Conservation (phyloP, 352 stramenopile species). For the Phytophthora pseudosyringae region DNA sequence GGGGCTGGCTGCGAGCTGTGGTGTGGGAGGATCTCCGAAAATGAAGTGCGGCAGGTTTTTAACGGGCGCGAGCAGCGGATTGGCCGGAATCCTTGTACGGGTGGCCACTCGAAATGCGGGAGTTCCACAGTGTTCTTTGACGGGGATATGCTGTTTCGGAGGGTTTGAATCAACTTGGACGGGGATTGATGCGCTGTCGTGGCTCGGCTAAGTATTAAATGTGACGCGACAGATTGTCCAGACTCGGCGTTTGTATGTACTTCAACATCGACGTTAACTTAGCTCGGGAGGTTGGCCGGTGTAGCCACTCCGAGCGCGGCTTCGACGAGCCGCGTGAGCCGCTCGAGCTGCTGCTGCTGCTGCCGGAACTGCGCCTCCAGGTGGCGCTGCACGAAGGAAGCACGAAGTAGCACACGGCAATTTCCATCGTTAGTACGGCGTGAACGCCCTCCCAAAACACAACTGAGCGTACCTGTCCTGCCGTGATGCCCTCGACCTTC, state of each 20-base stretch:
- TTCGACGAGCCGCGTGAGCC: conserved; percentile 44
- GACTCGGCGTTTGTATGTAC: no score
- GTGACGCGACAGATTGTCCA: background rate
- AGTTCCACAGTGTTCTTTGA: conserved; percentile 6
- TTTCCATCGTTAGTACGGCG: conserved; percentile 1
- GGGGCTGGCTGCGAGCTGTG: conserved; percentile 6
- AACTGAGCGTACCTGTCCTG: conserved; percentile 40
- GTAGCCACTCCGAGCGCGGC: conserved; percentile 14
- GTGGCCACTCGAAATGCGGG: no score
- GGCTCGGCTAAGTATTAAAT: conserved; percentile 3
- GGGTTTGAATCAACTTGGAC: conserved; percentile 11
- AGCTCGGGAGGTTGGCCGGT: conserved; percentile 1
- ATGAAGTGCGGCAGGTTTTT: conserved; percentile 24
- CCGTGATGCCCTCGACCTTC: conserved; percentile 39
- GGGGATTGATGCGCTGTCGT: background rate
- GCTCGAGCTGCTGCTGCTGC: conserved; percentile 52
- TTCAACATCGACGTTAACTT: conserved; percentile 32
- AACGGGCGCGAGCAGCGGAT: conserved; percentile 14
- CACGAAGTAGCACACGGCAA: conserved; percentile 3
- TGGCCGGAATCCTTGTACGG: background rate
- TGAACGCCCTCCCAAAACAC: background rate
- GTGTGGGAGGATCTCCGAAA: conserved; percentile 17
- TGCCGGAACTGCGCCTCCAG: conserved; percentile 40
- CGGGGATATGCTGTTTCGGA: background rate
- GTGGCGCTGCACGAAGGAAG: conserved; percentile 31